Percentiles rank a stretch among this genome's conserved stretches.
phyloP scores from a whole-genome alignment of 192 early-diverging fungal species.

The Lobosporangium transversale region DNA sequence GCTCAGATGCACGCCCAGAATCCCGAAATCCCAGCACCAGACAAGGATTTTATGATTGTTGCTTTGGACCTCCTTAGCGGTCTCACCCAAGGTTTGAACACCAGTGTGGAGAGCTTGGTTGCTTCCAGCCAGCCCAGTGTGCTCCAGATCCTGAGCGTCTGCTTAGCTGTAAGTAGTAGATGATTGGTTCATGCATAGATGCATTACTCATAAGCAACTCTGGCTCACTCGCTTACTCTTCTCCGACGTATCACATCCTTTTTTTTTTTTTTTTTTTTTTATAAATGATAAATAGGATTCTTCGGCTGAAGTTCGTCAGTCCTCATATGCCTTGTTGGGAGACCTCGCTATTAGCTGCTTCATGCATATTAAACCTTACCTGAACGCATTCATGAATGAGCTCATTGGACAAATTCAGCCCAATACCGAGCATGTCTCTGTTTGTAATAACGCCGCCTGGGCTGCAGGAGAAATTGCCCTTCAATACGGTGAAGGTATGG shows the following conservation, averaged over 20 bases:
- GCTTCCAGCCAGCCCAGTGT: conserved; percentile 74
- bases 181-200: not conserved
- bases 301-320: conserved; percentile 89
- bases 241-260: not conserved
- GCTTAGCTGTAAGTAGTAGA: conserved; percentile 72
- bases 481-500: conserved; percentile 81
- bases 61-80: conserved; percentile 95
- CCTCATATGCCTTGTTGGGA: conserved; percentile 95
- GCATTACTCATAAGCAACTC: too few species aligned
- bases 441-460: conserved; percentile 99
- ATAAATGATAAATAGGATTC: conserved; percentile 53
- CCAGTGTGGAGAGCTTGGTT: conserved; percentile 79
- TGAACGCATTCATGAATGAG: conserved; percentile 84
- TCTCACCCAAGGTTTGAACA: conserved; percentile 90
- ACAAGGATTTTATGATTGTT: conserved; percentile 97
- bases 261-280: not conserved
- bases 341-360: conserved; percentile 96
- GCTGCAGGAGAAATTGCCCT: conserved; percentile 96
- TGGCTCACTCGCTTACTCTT: too few species aligned
- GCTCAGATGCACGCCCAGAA: conserved; percentile 61
- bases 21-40: conserved; percentile 74
- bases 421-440: conserved; percentile 79
- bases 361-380: conserved; percentile 79
- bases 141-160: conserved; percentile 81
- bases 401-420: conserved; percentile 79